Base-by-base conservation (phyloP, 441 rosid genomes). In the Isatis lusitanica region DNA sequence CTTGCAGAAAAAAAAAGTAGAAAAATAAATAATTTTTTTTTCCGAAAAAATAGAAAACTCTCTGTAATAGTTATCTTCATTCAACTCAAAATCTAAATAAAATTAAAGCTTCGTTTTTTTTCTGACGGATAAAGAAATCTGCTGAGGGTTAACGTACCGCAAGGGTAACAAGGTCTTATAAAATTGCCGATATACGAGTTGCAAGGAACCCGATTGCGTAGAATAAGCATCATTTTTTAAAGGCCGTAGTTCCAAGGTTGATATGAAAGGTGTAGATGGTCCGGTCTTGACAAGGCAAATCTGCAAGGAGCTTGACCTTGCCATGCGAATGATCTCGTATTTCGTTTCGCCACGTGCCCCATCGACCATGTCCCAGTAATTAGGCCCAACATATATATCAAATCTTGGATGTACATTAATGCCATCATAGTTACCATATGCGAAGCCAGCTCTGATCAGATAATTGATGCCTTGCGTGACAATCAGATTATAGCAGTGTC, bases 221-320 rank as follows among this genome's bases (percentile, higher is more conserved):
- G 2, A 3, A 17, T 84, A 87, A 2, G 55, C 8, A 4, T 10
- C 7, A 46, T 39, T 73, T 21, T 38, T 42, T 48, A 87, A 11
- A 16, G 48, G 80, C 63, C 88, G 76, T 3, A 82, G 39, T 28
- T 88, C 87, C 16, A 86, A 39, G 4, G 73, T 74, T n/a, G 92
- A 85, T 70, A 86, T 81, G 44, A 82, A 76, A 5, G 92, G 90
- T 10, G 71, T 71, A 7, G 73, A 62, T 11, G 30, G 0, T n/a
- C 69, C 79, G 0, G 56, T 69, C 33, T 71, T 72, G 11, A 73
- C 72, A 3, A 79, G 81, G 15, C 87, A 84, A 26, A 82, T 30
- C 28, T 75, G 35, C 6, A 78, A 13, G 10, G 16, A 15, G 11
- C 44, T 63, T 51, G 62, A 12, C 6, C 16, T 24, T 1, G 80